Evolutionary conservation across 306 rosid genomes (phyloP), one percentile per base, ranked within the genome.

Genomic region (Abrus precatorius): DNA sequence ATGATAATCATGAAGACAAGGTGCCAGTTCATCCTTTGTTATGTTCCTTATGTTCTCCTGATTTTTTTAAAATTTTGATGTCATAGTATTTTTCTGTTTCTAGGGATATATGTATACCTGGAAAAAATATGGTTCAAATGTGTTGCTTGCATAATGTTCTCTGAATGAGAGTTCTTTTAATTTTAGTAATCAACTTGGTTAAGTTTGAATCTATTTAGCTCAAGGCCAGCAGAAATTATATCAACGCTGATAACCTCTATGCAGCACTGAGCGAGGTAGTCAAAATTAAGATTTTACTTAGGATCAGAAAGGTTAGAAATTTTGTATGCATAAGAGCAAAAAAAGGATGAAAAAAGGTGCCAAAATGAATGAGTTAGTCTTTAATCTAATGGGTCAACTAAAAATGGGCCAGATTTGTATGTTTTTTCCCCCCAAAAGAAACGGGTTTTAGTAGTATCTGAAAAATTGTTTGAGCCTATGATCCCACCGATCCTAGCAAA

Each of bases 1-100:
- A 93, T 79, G 99, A 95, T 86, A 78, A 91, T 11, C 99, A 95
- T 40, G 98, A 93, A 85, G 96, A 95, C 86, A 95, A 95, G 98
- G 99, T 92, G 68, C 67, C 67, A 32, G 34, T 64, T 41, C 59
- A 45, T 60, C 62, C 43, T 70, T 27, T 49, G 7, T 28, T 33
- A 60, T 79, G 27, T 40, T 57, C 32, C 41, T 27, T 6, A 9
- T 74, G 47, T 84, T 84, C 55, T 45, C 27, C 43, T 10, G 32
- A 49, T 29, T 33, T 56, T 64, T 62, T 48, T 64, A 36, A 62
- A 13, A 50, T 56, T 61, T 30, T 33, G 33, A 45, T 54, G 13
- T 62, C 64, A 7, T 41, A 38, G 6, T 59, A 60, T 12, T 28
- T 79, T 11, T 48, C 69, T 40, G 38, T 84, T 69, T 76, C 66